A percentile compares a stretch with the other conserved stretches of the same genome.
phyloP scores from a whole-genome alignment of 2,329 filamentous ascomycete genomes.

The Stemphylium lycopersici region DNA sequence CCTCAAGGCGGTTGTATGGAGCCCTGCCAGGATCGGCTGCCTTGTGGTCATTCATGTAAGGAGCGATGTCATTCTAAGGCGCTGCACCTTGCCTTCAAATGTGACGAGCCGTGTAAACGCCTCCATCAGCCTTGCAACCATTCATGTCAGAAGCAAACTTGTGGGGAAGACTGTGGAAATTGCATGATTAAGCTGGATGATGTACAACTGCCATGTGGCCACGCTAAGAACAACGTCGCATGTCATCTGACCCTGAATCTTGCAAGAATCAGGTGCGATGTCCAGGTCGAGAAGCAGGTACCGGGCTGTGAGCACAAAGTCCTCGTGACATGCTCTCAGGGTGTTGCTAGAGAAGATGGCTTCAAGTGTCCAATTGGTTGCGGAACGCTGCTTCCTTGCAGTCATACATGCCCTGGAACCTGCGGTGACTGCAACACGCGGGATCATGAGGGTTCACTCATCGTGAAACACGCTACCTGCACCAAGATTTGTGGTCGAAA shows the following conservation, averaged over 20 bases:
- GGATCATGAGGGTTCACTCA: slow-evolving; percentile 24
- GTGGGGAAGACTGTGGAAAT: slow-evolving; percentile 36
- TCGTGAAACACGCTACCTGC: slow-evolving; percentile 25
- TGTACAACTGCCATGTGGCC: slow-evolving; percentile 39
- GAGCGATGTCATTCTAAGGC: slow-evolving; percentile 38
- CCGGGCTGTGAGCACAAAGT: slow-evolving; percentile 63
- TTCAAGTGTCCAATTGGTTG: slow-evolving; percentile 62
- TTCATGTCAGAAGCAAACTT: slow-evolving; percentile 34
- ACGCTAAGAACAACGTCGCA: slow-evolving; percentile 24
- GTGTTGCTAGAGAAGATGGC: slow-evolving; percentile 47
- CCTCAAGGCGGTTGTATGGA: slow-evolving; percentile 43
- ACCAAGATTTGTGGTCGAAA: slow-evolving; percentile 32
- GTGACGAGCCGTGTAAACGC: slow-evolving; percentile 34
- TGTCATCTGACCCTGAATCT: slow-evolving; percentile 14
- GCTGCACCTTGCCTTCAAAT: slow-evolving; percentile 37
- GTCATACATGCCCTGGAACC: slow-evolving; percentile 60
- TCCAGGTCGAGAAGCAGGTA: slow-evolving; percentile 55
- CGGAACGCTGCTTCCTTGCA: slow-evolving; percentile 57
- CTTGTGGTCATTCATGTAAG: slow-evolving; percentile 41
- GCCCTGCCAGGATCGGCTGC: slow-evolving; percentile 28
- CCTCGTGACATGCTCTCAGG: slow-evolving; percentile 55
- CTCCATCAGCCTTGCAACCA: slow-evolving; percentile 34
- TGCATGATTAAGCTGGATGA: slow-evolving; percentile 27
- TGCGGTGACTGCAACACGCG: slow-evolving; percentile 59
- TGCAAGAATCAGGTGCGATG: slow-evolving; percentile 56